Evolutionary conservation across 805 yeast genomes (phyloP).

Genomic region (Tetrapisispora phaffii): DNA sequence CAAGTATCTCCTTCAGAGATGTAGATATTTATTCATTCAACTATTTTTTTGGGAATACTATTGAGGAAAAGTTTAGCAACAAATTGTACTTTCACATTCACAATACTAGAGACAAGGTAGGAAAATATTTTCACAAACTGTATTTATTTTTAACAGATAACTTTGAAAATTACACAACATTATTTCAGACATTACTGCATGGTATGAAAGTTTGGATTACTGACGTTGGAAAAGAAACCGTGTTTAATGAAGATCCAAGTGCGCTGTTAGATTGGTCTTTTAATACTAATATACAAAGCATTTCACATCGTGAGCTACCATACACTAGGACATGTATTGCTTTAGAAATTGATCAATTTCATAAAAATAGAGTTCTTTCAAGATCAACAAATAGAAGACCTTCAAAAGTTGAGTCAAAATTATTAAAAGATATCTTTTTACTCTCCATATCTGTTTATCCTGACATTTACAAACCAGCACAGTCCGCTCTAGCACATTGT

Average conservation of each 20-base stretch:
- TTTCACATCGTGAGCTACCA: constrained; percentile 55
- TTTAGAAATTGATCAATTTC: constrained; percentile 61
- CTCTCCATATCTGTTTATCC: constrained; percentile 62
- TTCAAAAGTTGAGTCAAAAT: constrained; percentile 48
- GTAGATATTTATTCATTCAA: constrained; percentile 53
- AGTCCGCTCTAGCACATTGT: constrained; percentile 52
- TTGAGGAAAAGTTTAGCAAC: constrained; percentile 34
- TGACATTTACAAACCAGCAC: constrained; percentile 62
- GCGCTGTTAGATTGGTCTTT: constrained; percentile 45
- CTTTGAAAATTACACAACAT: constrained; percentile 52
- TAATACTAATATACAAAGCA: constrained; percentile 49
- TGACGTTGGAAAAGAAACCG: constrained; percentile 67
- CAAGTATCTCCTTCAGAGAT: constrained; percentile 48
- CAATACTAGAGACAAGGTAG: constrained; percentile 47
- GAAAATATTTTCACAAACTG: constrained; percentile 52
- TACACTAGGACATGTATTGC: constrained; percentile 74
- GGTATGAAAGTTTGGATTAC: constrained; percentile 68
- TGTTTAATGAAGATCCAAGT: constrained; percentile 47
- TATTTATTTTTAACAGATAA: constrained; percentile 38
- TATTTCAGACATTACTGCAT: constrained; percentile 52
- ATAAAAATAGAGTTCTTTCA: constrained; percentile 60
- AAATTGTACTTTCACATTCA: constrained; percentile 48
- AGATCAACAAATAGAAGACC: constrained; percentile 68
- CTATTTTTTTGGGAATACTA: constrained; percentile 52
- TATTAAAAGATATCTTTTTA: constrained; percentile 56